phyloP scores from a whole-genome alignment of 2,329 filamentous ascomycete species.

The Dothideomycetes sp. region DNA sequence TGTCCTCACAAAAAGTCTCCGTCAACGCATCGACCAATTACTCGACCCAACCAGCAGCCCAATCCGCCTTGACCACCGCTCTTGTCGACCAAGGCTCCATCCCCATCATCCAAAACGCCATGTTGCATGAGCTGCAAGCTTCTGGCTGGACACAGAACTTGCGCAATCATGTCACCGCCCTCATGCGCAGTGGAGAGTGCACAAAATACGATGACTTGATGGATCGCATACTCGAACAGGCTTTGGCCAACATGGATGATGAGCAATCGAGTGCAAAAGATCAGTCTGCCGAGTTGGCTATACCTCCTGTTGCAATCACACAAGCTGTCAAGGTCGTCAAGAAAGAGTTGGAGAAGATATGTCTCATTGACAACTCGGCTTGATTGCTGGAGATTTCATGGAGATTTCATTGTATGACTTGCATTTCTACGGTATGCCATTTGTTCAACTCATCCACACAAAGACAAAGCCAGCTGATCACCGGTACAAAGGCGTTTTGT shows the following conservation, averaged over 20 bases:
- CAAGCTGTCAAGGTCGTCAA: conserved; percentile 45
- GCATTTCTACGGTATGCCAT: conserved; percentile 1
- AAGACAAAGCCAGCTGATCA: neutral
- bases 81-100: conserved; percentile 43
- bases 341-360: conserved; percentile 31
- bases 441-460: neutral
- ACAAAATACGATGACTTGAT: conserved; percentile 49
- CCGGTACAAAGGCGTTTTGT: neutral
- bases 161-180: conserved; percentile 43
- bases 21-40: conserved; percentile 36
- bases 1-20: conserved; percentile 25
- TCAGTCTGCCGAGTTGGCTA: conserved; percentile 14
- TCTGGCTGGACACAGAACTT: conserved; percentile 51
- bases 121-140: conserved; percentile 47
- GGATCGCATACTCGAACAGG: conserved; percentile 42
- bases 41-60: conserved; percentile 25
- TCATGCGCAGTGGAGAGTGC: conserved; percentile 50
- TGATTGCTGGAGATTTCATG: neutral
- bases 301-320: conserved; percentile 36
- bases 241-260: conserved; percentile 24
- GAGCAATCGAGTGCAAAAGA: conserved; percentile 17
- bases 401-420: too few relatives aligned
- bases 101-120: conserved; percentile 45
- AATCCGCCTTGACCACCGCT: conserved; percentile 34
- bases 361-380: conserved; percentile 6